Conservation (phyloP, 495 filamentous ascomycete genomes). For the Penicillium pulvis region DNA sequence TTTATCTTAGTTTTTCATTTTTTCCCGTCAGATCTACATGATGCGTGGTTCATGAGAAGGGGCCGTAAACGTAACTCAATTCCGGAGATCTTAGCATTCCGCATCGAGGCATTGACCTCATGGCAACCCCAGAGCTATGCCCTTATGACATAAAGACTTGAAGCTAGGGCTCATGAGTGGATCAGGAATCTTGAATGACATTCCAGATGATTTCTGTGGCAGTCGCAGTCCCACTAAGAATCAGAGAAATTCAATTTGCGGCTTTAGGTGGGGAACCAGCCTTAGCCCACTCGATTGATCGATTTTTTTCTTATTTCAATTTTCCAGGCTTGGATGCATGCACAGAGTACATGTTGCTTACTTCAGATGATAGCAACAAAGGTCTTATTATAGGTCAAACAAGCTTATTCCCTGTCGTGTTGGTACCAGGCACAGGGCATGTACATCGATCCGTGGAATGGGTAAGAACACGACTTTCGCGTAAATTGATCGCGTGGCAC, state of each 20-base stretch:
- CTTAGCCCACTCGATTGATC: background rate
- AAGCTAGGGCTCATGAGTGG: constrained; percentile 6
- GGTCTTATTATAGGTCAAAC: background rate
- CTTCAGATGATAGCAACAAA: background rate
- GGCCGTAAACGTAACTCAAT: background rate
- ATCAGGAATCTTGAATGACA: constrained; percentile 24
- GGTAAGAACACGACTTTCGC: constrained; percentile 15
- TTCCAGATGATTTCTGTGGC: constrained; percentile 21
- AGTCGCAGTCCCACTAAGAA: background rate
- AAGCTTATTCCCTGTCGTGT: background rate
- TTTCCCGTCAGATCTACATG: no score
- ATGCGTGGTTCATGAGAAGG: no score
- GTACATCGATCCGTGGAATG: constrained; percentile 3
- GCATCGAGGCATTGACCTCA: background rate
- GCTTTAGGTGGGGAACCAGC: background rate
- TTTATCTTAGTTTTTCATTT: no score
- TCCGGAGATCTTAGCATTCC: background rate
- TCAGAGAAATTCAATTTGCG: background rate
- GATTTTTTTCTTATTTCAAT: background rate
- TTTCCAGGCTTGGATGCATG: background rate
- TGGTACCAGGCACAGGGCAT: background rate
- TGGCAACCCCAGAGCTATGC: background rate
- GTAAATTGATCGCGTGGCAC: constrained; percentile 18
- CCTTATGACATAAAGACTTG: background rate
- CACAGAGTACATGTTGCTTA: background rate